Base-by-base conservation (phyloP, 164 flowering plant species). In the Chimonanthus praecox region DNA sequence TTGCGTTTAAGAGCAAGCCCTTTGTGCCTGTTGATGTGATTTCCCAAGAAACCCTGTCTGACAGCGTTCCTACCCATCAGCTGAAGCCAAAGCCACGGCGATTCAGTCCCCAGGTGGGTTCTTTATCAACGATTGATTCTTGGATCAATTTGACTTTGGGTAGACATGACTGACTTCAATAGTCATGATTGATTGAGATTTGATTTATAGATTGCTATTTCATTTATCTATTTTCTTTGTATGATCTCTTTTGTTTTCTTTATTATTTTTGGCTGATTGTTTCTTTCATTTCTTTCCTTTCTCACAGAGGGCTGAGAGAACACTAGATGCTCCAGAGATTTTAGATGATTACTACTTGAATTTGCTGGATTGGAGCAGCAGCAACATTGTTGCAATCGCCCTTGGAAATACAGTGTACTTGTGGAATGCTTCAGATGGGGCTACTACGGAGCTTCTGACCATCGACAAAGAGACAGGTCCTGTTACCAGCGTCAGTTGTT, bases 401-500 rank as follows among this genome's bases (percentile, higher is more conserved):
- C 72, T 87, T 80, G 86, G 84, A 9, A 61, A 78, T 66, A 76
- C 49, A 0, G 11, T 83, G 61, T 85, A 79, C 75, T 70, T 84
- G 6, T 85, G 86, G 90, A 82, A 33, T 33, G 33, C 33, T 33
- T 33, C 70, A 54, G 16, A 54, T 54, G 4, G n/a, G 60, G 11
- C 60, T 54, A 4, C 60, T 54, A 11, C 1, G 6, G 60, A 54
- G 60, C 16, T 54, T 13, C 16, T 54, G 11, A 54, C 16, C 16
- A n/a, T 54, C 5, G 16, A 13, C 16, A n/a, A 13, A 6, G 60
- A 54, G 60, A 54, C 2, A 11, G 60, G 60, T 11, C 88, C 87
- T 4, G 77, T 87, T 47, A 87, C 90, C n/a, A 85, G 88, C 73
- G 85, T 87, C 43, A 81, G 78, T 66, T 87, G 87, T 88, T 75